Base-by-base conservation (phyloP, 148 eudicot species). In the Gaultheria prostrata region DNA sequence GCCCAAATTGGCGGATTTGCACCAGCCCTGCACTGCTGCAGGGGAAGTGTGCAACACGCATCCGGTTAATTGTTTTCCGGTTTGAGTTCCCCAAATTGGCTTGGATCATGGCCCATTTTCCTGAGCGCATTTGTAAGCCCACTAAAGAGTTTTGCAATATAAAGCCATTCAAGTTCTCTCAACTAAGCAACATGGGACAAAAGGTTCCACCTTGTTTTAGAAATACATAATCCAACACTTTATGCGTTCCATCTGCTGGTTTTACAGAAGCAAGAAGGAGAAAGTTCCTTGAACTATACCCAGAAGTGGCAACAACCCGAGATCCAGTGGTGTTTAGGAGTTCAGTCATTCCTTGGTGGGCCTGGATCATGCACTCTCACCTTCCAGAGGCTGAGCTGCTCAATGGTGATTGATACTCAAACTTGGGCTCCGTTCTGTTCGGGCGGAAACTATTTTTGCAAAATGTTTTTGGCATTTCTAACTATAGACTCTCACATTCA, bases 321-420 rank as follows among this genome's bases (percentile, higher is more conserved):
- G 84, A 80, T 14, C 86, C 83, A 56, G 86, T 85, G 30, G n/a
- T 85, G 35, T 85, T 85, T 78, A 59, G 75, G 56, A 73, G 72
- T 74, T 73, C 86, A 14, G n/a, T 84, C 61, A 80, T 84, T 46
- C 83, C 86, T 57, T 84, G 86, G 86, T 80, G 86, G 83, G 86
- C 86, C 20, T 85, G 84, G 84, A 76, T 85, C 63, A 85, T 12
- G 76, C 80, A 76, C 80, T 85, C 83, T 30, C 84, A 85, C 83
- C 86, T 85, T 77, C 86, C 86, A 17, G 80, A 85, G 84, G 86
- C 86, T 35, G 86, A 85, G 76, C 84, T 80, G 28, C 69, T 81
- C 46, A 85, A 85, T 63, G 86, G 84, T 85, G 26, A 72, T 3
- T 85, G 26, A 72, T 3, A 21, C 9, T 54, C n/a, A 1, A 15